A percentile compares a stretch with the other conserved stretches of the same genome.
Evolutionary conservation across 2,329 filamentous ascomycete species (phyloP).

Genomic region (Zymoseptoria passerinii): DNA sequence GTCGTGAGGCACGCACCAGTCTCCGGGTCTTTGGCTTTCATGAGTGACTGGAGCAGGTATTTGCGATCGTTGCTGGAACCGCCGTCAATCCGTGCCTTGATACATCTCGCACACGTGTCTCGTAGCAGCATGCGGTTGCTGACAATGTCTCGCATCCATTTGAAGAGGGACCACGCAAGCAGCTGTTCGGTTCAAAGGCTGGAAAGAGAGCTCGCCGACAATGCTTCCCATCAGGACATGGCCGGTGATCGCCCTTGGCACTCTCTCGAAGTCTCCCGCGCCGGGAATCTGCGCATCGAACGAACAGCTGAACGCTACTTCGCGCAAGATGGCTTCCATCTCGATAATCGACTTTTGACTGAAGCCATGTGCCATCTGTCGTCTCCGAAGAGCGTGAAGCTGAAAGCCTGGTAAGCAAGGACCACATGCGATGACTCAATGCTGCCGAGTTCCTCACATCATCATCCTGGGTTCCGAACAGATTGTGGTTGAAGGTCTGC

Average conservation of each 20-base stretch:
- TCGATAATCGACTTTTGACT: neutral
- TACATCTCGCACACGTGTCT: neutral
- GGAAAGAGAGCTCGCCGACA: neutral
- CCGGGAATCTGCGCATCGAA: constrained; percentile 1
- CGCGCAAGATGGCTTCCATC: constrained; percentile 2
- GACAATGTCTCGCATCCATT: neutral
- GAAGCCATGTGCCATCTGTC: constrained; percentile 1
- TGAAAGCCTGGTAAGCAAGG: neutral
- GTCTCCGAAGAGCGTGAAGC: constrained; percentile 1
- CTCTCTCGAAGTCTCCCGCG: constrained; percentile 2
- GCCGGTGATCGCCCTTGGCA: neutral
- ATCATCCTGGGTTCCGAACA: neutral
- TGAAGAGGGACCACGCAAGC: neutral
- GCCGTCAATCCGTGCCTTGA: neutral
- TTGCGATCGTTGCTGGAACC: neutral
- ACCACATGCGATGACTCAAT: neutral
- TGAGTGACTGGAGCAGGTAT: neutral
- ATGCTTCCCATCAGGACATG: constrained; percentile 1
- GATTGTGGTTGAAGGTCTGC: neutral
- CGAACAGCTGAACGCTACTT: neutral
- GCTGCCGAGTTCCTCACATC: neutral
- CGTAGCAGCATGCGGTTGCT: neutral
- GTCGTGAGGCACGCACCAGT: neutral
- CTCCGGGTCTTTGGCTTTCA: neutral
- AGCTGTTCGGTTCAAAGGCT: neutral